phyloP scores from a whole-genome alignment of 805 yeast genomes.

The Hanseniaspora clermontiae region DNA sequence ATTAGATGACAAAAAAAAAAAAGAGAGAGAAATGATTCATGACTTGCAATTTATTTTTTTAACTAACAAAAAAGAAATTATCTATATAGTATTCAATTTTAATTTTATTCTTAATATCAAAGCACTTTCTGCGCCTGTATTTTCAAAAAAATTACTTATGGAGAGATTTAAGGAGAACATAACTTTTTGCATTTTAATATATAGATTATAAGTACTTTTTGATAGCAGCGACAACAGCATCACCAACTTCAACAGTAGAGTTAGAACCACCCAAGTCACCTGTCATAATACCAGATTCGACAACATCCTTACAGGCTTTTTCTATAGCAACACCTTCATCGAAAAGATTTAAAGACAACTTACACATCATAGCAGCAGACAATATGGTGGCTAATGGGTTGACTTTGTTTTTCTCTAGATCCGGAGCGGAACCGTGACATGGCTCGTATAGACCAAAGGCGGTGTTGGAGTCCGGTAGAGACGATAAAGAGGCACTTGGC shows the following conservation, averaged over 20 bases:
- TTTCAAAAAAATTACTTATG: too few relatives aligned
- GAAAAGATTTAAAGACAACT: constrained; percentile 69
- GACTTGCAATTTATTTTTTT: neutral
- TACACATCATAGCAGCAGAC: constrained; percentile 95
- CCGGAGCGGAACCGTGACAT: constrained; percentile 98
- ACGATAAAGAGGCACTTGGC: constrained; percentile 89
- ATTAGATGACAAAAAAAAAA: constrained; percentile 31
- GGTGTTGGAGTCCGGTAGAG: constrained; percentile 86
- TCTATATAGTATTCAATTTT: too few relatives aligned
- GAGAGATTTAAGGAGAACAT: too few relatives aligned
- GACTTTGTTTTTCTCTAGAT: constrained; percentile 71
- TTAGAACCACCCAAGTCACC: constrained; percentile 82
- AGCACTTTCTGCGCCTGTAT: too few relatives aligned
- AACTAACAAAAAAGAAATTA: too few relatives aligned
- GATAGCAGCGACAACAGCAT: constrained; percentile 73
- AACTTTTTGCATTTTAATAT: neutral
- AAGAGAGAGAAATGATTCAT: neutral
- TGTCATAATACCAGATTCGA: constrained; percentile 77
- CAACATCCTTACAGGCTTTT: constrained; percentile 68
- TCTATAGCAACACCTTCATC: constrained; percentile 84
- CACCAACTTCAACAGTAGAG: constrained; percentile 84
- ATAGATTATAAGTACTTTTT: constrained; percentile 15
- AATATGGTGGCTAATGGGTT: constrained; percentile 92
- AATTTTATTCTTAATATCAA: too few relatives aligned
- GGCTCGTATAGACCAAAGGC: constrained; percentile 98